Evolutionary conservation across 1,284 basidiomycete genomes (phyloP).

Genomic region (Rhodofomes roseus): DNA sequence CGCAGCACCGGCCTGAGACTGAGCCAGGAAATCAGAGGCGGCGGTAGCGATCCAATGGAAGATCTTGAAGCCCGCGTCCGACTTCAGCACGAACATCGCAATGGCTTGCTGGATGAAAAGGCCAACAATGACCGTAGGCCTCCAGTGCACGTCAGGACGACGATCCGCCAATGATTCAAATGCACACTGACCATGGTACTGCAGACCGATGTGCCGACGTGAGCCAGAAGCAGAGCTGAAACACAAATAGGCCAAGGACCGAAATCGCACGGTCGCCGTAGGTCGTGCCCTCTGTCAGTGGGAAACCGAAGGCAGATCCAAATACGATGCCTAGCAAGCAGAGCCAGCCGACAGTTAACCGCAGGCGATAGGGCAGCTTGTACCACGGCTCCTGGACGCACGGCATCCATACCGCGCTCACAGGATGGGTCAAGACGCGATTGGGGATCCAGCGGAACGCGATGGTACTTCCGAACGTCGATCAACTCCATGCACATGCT

Average conservation of each 20-base stretch:
- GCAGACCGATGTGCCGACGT: conserved; percentile 56
- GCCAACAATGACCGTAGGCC: conserved; percentile 82
- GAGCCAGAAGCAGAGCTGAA: conserved; percentile 70
- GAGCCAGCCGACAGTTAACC: conserved; percentile 69
- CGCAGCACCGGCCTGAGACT: conserved; percentile 59
- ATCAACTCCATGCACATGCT: neutral
- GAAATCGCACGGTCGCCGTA: conserved; percentile 80
- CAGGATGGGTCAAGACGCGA: conserved; percentile 59
- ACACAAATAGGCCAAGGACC: conserved; percentile 74
- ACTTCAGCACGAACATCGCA: conserved; percentile 84
- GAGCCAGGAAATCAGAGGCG: conserved; percentile 66
- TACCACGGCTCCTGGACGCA: conserved; percentile 67
- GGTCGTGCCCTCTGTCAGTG: conserved; percentile 56
- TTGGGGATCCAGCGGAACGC: conserved; percentile 78
- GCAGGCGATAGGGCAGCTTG: conserved; percentile 50
- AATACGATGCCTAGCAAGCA: conserved; percentile 72
- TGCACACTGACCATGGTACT: conserved; percentile 57
- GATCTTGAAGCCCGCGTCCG: conserved; percentile 72
- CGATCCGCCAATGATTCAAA: neutral
- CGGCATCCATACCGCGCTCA: conserved; percentile 64
- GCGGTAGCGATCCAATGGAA: conserved; percentile 80
- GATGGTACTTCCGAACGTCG: conserved; percentile 50
- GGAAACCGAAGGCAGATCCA: conserved; percentile 81
- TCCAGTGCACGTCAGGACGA: conserved; percentile 24
- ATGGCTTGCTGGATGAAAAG: conserved; percentile 82